These are phyloP conservation scores for Ophiocordyceps polyrhachis-furcata DNA, from an alignment of 2,329 filamentous ascomycete species.

Conservation along the genomic window DNA sequence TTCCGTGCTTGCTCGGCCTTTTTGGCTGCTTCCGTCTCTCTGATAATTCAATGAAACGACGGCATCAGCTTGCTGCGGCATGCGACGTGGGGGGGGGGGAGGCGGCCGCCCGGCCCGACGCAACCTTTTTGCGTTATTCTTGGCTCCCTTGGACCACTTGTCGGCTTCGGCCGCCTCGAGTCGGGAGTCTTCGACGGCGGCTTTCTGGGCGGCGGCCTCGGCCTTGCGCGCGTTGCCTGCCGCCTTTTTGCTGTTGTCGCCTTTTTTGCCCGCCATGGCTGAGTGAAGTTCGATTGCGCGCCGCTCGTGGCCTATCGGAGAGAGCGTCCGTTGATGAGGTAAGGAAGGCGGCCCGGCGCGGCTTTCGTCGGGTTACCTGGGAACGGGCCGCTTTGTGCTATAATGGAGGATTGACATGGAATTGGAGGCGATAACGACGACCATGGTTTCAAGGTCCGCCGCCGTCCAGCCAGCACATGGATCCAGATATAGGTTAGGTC, in stretches of 20 bases:
- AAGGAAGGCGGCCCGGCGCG: background rate
- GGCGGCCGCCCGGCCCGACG: conserved; percentile 12
- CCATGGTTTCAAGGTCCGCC: too few relatives aligned
- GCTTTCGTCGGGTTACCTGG: background rate
- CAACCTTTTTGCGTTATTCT: conserved; percentile 74
- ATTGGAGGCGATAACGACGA: too few relatives aligned
- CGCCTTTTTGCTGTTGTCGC: conserved; percentile 75
- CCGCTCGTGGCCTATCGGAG: background rate
- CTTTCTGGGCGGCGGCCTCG: conserved; percentile 65
- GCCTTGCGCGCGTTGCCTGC: conserved; percentile 85
- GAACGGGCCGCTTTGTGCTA: background rate
- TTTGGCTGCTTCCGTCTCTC: conserved; percentile 31
- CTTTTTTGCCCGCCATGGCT: conserved; percentile 55
- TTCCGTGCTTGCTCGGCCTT: conserved; percentile 76
- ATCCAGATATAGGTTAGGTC: too few relatives aligned
- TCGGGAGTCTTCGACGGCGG: conserved; percentile 49
- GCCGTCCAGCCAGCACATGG: too few relatives aligned
- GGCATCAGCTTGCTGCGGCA: conserved; percentile 1
- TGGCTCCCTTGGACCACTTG: conserved; percentile 74
- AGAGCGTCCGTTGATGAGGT: background rate
- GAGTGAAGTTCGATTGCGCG: background rate
- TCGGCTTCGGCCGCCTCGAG: conserved; percentile 48
- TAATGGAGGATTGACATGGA: too few relatives aligned
- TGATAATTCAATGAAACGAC: conserved; percentile 3
- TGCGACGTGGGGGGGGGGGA: background rate